Conservation (phyloP, 1,284 basidiomycete genomes). For the Coniferiporia weirii region DNA sequence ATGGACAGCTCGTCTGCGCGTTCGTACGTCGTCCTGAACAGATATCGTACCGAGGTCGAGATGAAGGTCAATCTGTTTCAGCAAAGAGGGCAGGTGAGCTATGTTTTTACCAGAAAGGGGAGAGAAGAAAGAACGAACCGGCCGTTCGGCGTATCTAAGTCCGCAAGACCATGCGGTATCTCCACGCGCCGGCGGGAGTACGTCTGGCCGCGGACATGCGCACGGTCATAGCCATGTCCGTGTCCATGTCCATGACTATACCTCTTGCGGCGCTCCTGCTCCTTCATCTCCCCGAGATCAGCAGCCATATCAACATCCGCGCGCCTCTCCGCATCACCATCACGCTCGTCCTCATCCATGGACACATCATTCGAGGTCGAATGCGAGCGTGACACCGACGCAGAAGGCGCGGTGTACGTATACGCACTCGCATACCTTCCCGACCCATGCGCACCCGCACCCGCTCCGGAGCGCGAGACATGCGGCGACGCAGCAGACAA, state of each 20-base stretch:
- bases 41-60: neutral
- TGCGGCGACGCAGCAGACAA: neutral
- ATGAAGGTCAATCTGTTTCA: neutral
- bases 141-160: neutral
- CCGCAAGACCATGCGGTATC: neutral
- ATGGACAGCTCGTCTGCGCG: slow-evolving; percentile 39
- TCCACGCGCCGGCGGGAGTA: neutral
- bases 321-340: neutral
- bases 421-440: neutral
- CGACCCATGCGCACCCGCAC: neutral
- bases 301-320: neutral
- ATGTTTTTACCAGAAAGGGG: neutral
- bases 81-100: neutral
- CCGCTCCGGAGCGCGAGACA: neutral
- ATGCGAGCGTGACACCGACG: neutral
- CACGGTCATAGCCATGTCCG: neutral
- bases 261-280: neutral
- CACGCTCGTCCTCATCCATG: slow-evolving; percentile 11
- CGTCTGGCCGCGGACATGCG: neutral
- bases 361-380: slow-evolving; percentile 8
- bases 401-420: neutral
- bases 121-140: neutral
- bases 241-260: neutral
- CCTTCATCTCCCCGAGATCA: neutral
- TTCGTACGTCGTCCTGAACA: slow-evolving; percentile 16